Percentiles rank a stretch among this genome's conserved stretches.
phyloP scores from a whole-genome alignment of 768 basidiomycete genomes.

The Boletales sp. region DNA sequence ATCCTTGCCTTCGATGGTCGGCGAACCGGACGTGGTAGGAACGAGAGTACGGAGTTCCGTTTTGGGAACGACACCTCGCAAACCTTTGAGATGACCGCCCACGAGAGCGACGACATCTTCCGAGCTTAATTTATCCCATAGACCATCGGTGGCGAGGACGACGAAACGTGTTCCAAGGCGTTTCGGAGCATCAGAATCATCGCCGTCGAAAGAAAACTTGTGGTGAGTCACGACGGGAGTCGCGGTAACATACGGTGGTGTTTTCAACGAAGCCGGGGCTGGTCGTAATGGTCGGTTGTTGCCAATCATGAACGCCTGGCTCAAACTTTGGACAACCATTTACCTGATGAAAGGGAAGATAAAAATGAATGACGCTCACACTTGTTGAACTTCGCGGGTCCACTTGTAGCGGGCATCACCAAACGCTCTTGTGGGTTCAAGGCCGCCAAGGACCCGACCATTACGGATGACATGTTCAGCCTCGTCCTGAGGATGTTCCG shows the following conservation, averaged over 20 bases:
- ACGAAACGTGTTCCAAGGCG: conserved; percentile 55
- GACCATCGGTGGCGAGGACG: conserved; percentile 84
- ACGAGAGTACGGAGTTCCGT: conserved; percentile 51
- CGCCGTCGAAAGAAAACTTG: conserved; percentile 51
- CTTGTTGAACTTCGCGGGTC: conserved; percentile 67
- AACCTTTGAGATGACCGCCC: conserved; percentile 71
- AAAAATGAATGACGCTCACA: conserved; percentile 41
- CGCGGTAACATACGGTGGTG: conserved; percentile 91
- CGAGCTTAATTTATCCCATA: conserved; percentile 75
- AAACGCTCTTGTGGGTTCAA: conserved; percentile 85
- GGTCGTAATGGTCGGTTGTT: conserved; percentile 57
- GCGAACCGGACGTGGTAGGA: conserved; percentile 47
- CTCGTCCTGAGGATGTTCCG: conserved; percentile 81
- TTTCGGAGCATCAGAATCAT: conserved; percentile 17
- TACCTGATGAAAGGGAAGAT: background rate
- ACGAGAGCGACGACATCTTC: conserved; percentile 87
- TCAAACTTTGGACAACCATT: conserved; percentile 39
- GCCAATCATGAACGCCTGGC: conserved; percentile 63
- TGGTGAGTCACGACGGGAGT: conserved; percentile 78
- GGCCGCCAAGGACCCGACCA: conserved; percentile 82
- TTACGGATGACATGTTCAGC: conserved; percentile 66
- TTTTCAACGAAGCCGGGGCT: conserved; percentile 63
- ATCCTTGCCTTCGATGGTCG: conserved; percentile 63
- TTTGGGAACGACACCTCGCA: conserved; percentile 64
- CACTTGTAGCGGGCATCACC: conserved; percentile 92